phyloP scores from a whole-genome alignment of 1,139 yeast species.

The Scheffersomyces parashehatae region DNA sequence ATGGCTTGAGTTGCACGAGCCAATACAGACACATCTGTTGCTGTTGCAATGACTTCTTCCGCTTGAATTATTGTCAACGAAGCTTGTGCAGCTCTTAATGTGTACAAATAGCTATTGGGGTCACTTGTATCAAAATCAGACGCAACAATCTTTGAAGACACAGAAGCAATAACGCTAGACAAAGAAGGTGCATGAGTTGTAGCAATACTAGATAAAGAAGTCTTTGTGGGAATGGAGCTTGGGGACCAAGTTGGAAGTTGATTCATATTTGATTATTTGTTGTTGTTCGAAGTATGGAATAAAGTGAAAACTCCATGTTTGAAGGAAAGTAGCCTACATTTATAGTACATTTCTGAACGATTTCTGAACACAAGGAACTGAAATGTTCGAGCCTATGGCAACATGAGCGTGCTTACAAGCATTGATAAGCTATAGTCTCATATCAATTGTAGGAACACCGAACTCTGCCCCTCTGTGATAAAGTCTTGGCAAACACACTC shows the following conservation, averaged over 20 bases:
- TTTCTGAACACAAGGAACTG: too few species aligned
- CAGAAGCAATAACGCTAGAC: constrained; percentile 15
- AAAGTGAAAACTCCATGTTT: too few species aligned
- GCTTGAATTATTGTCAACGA: constrained; percentile 35
- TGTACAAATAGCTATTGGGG: constrained; percentile 15
- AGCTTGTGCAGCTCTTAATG: constrained; percentile 32
- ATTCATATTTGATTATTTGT: too few species aligned
- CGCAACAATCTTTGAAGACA: constrained; percentile 9
- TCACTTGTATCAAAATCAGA: constrained; percentile 17
- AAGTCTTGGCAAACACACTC: too few species aligned
- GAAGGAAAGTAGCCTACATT: too few species aligned
- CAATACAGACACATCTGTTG: constrained; percentile 28
- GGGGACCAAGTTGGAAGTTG: constrained; percentile 20
- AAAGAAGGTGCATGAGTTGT: constrained; percentile 23
- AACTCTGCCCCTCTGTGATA: too few species aligned
- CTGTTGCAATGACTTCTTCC: constrained; percentile 38
- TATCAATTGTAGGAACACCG: too few species aligned
- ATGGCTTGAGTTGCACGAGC: constrained; percentile 33
- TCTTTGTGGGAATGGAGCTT: constrained; percentile 20
- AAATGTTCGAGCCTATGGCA: too few species aligned
- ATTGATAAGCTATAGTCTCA: too few species aligned
- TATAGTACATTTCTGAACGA: too few species aligned
- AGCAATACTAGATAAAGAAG: constrained; percentile 16
- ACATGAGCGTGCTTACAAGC: too few species aligned
- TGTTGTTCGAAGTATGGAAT: too few species aligned